phyloP scores from a whole-genome alignment of 108 stramenopile species.

The Discostella pseudostelligera region DNA sequence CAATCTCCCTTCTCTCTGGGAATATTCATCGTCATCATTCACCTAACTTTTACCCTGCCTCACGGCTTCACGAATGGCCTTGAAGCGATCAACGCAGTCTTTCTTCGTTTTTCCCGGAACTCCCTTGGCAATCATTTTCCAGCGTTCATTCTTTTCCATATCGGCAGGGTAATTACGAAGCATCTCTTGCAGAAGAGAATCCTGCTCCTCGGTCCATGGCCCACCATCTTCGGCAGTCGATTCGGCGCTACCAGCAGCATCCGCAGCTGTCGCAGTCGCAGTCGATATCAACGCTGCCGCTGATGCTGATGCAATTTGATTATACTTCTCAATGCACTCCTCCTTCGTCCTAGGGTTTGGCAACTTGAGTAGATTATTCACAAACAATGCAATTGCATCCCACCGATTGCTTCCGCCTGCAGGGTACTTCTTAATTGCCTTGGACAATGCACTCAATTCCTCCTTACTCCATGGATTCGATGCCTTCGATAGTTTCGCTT shows the following conservation, averaged over 20 bases:
- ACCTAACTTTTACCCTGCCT: conserved; percentile 53
- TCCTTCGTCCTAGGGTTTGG: conserved; percentile 85
- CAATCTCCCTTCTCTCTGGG: too few species aligned
- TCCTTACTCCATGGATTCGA: conserved; percentile 86
- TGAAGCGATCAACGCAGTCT: conserved; percentile 94
- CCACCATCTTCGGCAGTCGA: conserved; percentile 8
- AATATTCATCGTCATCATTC: too few species aligned
- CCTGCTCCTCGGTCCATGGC: conserved; percentile 91
- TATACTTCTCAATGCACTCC: conserved; percentile 94
- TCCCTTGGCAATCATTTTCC: conserved; percentile 85
- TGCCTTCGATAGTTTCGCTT: conserved; percentile 40
- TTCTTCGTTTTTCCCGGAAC: conserved; percentile 94
- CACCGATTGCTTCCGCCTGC: conserved; percentile 93
- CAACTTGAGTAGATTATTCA: conserved; percentile 77
- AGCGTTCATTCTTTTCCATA: conserved; percentile 98
- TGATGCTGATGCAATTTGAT: conserved; percentile 52
- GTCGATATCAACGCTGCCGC: conserved; percentile 9
- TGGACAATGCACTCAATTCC: conserved; percentile 89
- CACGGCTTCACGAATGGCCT: conserved; percentile 86
- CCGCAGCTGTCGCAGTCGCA: conserved; percentile 1
- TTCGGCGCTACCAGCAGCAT: conserved; percentile 1
- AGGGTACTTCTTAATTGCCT: conserved; percentile 93
- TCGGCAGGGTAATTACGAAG: conserved; percentile 79
- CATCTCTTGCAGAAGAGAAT: conserved; percentile 84
- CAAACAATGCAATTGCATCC: conserved; percentile 90